These are phyloP conservation scores for Lojkania enalia DNA, from an alignment of 2,329 filamentous ascomycete genomes.

Conservation along the genomic window DNA sequence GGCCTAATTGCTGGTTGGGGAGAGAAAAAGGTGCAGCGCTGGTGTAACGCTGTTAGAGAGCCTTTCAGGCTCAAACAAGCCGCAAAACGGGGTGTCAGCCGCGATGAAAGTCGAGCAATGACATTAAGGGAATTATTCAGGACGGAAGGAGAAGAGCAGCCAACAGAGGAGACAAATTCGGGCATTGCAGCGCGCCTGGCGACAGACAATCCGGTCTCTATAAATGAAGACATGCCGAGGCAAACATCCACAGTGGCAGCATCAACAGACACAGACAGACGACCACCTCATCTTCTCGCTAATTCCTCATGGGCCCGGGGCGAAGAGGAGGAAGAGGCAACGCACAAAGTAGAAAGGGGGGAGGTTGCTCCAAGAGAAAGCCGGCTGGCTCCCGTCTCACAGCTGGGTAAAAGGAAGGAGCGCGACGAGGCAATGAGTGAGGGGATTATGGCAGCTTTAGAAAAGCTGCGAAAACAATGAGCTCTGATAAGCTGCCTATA, in stretches of 20 bases:
- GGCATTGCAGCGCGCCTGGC: slow-evolving; percentile 31
- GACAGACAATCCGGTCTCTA: slow-evolving; percentile 36
- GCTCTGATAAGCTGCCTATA: background rate
- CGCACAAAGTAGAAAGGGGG: slow-evolving; percentile 35
- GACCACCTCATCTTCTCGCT: slow-evolving; percentile 39
- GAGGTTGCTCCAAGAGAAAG: slow-evolving; percentile 28
- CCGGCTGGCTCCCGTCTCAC: slow-evolving; percentile 11
- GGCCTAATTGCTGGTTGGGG: slow-evolving; percentile 89
- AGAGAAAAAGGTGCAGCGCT: slow-evolving; percentile 88
- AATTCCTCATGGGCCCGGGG: slow-evolving; percentile 35
- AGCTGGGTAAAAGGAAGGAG: slow-evolving; percentile 40
- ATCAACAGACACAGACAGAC: slow-evolving; percentile 41
- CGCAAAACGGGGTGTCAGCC: slow-evolving; percentile 56
- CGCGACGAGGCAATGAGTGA: slow-evolving; percentile 56
- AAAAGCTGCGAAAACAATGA: slow-evolving; percentile 53
- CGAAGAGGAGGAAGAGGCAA: slow-evolving; percentile 54
- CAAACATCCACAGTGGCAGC: slow-evolving; percentile 21
- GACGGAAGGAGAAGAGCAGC: slow-evolving; percentile 26
- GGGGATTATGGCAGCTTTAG: slow-evolving; percentile 62
- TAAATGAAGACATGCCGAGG: slow-evolving; percentile 27
- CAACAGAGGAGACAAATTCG: slow-evolving; percentile 16
- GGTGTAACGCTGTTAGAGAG: slow-evolving; percentile 80
- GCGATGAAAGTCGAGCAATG: slow-evolving; percentile 33
- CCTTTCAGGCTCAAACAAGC: slow-evolving; percentile 78
- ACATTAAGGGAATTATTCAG: slow-evolving; percentile 31